These are phyloP conservation scores for Coniosporium tulheliwenetii DNA, from an alignment of 2,329 filamentous ascomycete species.

Conservation along the genomic window DNA sequence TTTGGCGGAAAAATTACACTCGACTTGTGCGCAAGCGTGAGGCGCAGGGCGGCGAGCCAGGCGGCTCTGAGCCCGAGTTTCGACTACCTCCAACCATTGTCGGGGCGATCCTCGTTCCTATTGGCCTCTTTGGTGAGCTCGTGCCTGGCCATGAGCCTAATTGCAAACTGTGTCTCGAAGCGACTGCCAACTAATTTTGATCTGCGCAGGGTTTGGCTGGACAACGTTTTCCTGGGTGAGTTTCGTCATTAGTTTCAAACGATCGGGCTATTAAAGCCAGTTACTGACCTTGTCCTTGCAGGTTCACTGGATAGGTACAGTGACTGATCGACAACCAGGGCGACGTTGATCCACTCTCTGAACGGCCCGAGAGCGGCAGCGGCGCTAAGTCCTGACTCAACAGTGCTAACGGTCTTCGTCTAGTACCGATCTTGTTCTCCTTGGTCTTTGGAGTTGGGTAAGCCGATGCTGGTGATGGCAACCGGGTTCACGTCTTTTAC, in stretches of 20 bases:
- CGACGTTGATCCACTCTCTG: no score
- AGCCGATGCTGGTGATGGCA: constrained; percentile 12
- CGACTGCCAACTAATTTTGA: constrained; percentile 1
- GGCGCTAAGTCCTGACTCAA: no score
- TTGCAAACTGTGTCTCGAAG: background rate
- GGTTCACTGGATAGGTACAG: constrained; percentile 34
- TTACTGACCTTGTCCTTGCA: constrained; percentile 19
- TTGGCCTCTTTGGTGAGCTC: constrained; percentile 58
- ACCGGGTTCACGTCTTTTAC: background rate
- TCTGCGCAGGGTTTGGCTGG: constrained; percentile 55
- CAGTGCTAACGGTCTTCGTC: background rate
- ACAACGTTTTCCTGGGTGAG: constrained; percentile 57
- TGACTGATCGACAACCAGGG: no score
- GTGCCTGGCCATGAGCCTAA: constrained; percentile 1
- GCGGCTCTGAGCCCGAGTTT: constrained; percentile 69
- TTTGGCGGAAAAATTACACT: constrained; percentile 48
- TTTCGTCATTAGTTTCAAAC: constrained; percentile 25
- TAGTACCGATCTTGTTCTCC: constrained; percentile 34
- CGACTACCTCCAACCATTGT: constrained; percentile 51
- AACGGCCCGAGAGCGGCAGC: no score
- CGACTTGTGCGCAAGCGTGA: constrained; percentile 40
- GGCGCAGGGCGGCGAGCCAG: constrained; percentile 33
- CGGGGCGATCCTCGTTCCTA: constrained; percentile 63
- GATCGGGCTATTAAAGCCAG: constrained; percentile 6
- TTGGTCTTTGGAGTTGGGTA: constrained; percentile 30